Evolutionary conservation across 2,329 filamentous ascomycete species (phyloP).

Genomic region (Stromatinia cepivora): DNA sequence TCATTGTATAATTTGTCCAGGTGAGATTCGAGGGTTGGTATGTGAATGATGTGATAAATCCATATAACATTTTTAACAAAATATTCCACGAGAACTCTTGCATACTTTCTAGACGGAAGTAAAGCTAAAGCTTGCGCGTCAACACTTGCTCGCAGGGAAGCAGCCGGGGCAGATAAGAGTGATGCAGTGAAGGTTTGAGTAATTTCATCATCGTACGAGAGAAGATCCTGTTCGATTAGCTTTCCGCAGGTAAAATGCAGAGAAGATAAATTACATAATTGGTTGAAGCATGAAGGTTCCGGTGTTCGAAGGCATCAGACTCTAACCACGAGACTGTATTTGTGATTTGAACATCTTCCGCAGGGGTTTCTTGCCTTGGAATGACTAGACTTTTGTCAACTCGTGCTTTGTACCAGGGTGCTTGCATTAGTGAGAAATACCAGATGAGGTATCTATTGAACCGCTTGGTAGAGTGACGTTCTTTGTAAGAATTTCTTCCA

Average conservation of each 20-base stretch:
- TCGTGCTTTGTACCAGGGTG: background rate
- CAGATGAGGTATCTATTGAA: background rate
- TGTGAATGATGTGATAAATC: constrained; percentile 34
- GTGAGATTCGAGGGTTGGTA: constrained; percentile 28
- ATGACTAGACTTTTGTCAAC: background rate
- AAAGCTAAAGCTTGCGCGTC: constrained; percentile 21
- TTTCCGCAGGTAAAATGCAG: background rate
- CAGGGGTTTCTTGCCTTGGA: background rate
- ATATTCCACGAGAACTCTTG: constrained; percentile 27
- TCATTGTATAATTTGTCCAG: constrained; percentile 27
- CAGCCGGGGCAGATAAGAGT: constrained; percentile 24
- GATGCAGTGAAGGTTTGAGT: constrained; percentile 28
- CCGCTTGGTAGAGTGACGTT: background rate
- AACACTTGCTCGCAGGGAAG: constrained; percentile 13
- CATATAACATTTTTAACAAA: constrained; percentile 31
- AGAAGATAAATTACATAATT: background rate
- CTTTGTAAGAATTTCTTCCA: constrained; percentile 29
- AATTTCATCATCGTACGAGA: constrained; percentile 16
- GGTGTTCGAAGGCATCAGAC: constrained; percentile 19
- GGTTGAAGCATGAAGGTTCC: background rate
- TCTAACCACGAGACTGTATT: constrained; percentile 18
- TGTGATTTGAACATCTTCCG: constrained; percentile 17
- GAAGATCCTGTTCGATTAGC: background rate
- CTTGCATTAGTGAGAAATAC: background rate
- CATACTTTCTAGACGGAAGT: constrained; percentile 28